Evolutionary conservation across 306 rosid species (phyloP), one percentile per base, ranked within the genome.

Genomic region (Quercus engelmannii): DNA sequence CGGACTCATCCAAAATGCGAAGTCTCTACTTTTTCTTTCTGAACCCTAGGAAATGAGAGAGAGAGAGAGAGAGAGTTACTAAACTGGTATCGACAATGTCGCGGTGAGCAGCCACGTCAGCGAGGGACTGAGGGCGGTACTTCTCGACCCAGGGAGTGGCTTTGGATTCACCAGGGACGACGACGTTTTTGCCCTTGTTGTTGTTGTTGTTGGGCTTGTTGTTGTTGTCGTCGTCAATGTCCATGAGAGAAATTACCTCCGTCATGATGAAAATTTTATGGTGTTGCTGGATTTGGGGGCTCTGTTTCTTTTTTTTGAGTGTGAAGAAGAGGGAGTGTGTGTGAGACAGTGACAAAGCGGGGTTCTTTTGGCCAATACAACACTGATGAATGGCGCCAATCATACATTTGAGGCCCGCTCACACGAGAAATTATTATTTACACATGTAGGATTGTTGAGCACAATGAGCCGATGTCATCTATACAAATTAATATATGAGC

Each of bases 31-130:
- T 28, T 14, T 63, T 28, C 41, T 26, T 63, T 63, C 30, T 0
- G 3, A 63, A 81, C 87, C 91, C 92, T 86, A 85, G 74, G 80
- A 7, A 58, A 33, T 33, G 56, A 41, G 75, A 15, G 25, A 65
- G 76, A 78, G 31, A 7, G 52, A 10, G 7, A 67, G 14, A 20
- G 33, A 5, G 23, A 70, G 19, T 57, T 25, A 28, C 10, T 71
- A 55, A 75, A 95, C 99, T 92, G 71, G 99, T 95, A 76, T 92
- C 96, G n/a, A 95, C 86, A 58, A 95, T 95, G 89, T 95, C 99
- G 23, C 99, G 97, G 84, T 95, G 99, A 57, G 99, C 96, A 25
- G 98, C 97, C 30, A 92, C 97, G 74, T 92, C 98, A 30, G 87
- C 92, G 59, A 95, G 97, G 81, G 97, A 92, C 77, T 92, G 94